A percentile compares a stretch with the other conserved stretches of the same genome.
Evolutionary conservation across 2,329 filamentous ascomycete species (phyloP).

Genomic region (Blastomyces gilchristii): DNA sequence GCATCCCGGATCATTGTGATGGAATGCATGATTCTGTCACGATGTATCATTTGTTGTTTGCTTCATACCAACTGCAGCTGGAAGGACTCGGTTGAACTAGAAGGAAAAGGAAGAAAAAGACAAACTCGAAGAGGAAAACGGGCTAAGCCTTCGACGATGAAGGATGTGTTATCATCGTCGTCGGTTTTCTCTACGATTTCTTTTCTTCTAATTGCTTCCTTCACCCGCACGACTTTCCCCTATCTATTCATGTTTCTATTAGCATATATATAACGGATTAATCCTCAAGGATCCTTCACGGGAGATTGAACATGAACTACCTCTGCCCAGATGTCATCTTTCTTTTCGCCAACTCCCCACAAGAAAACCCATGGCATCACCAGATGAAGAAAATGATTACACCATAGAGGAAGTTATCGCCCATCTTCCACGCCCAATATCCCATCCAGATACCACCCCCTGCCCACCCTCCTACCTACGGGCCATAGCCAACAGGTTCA

Average conservation of each 20-base stretch:
- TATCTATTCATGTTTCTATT: background rate
- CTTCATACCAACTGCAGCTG: background rate
- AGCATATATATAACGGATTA: background rate
- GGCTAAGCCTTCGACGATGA: background rate
- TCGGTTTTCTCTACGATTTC: background rate
- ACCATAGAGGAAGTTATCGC: background rate
- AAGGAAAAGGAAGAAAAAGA: background rate
- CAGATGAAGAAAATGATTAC: background rate
- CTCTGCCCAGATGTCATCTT: background rate
- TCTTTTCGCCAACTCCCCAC: background rate
- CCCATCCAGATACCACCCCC: background rate
- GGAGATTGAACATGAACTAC: background rate
- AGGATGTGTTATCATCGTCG: background rate
- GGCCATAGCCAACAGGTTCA: conserved; percentile 19
- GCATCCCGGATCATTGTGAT: background rate
- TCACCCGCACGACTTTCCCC: background rate
- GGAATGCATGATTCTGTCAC: background rate
- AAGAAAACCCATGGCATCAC: background rate
- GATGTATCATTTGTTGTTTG: background rate
- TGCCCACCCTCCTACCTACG: conserved; percentile 22
- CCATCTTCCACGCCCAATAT: background rate
- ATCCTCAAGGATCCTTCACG: background rate
- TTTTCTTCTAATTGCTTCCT: background rate
- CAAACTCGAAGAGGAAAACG: background rate
- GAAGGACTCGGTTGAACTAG: background rate